Percentiles rank a stretch among this genome's conserved stretches.
phyloP scores from a whole-genome alignment of 2,329 filamentous ascomycete species.

The Neofusicoccum parvum region DNA sequence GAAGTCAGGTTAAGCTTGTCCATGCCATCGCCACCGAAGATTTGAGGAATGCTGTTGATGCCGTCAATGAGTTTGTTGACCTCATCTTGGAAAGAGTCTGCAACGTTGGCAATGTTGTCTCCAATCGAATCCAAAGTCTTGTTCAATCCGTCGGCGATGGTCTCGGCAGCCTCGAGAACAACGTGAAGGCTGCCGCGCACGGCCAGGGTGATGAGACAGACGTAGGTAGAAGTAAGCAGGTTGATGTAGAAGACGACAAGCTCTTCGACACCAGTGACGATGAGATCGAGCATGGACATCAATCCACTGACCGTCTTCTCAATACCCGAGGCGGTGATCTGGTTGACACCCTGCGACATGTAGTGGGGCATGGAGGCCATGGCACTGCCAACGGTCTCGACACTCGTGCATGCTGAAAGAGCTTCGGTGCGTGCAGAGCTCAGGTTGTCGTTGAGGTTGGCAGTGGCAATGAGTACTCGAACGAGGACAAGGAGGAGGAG shows the following conservation, averaged over 20 bases:
- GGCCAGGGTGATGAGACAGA: constrained; percentile 84
- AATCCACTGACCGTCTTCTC: constrained; percentile 79
- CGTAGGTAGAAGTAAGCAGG: constrained; percentile 85
- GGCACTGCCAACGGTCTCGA: constrained; percentile 88
- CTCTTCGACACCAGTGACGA: constrained; percentile 80
- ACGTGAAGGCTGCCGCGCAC: constrained; percentile 77
- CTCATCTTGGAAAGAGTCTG: constrained; percentile 61
- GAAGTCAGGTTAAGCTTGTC: constrained; percentile 66
- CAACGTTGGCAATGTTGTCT: constrained; percentile 49
- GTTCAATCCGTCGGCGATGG: constrained; percentile 64
- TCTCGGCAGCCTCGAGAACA: constrained; percentile 63
- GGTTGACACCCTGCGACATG: constrained; percentile 84
- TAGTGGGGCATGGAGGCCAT: constrained; percentile 99
- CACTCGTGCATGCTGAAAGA: constrained; percentile 83
- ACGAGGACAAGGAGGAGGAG: constrained; percentile 83
- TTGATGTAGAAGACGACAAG: constrained; percentile 92
- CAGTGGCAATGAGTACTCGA: constrained; percentile 75
- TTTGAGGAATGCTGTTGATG: constrained; percentile 43
- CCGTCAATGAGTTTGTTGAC: constrained; percentile 44
- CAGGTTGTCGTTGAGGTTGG: constrained; percentile 72
- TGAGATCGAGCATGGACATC: constrained; percentile 75
- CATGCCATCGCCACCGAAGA: constrained; percentile 45
- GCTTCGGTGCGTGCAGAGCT: constrained; percentile 77
- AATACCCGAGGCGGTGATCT: constrained; percentile 76
- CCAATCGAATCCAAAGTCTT: constrained; percentile 61